These are phyloP conservation scores for Scheffersomyces titani DNA, from an alignment of 1,139 yeast species.

Conservation along the genomic window DNA sequence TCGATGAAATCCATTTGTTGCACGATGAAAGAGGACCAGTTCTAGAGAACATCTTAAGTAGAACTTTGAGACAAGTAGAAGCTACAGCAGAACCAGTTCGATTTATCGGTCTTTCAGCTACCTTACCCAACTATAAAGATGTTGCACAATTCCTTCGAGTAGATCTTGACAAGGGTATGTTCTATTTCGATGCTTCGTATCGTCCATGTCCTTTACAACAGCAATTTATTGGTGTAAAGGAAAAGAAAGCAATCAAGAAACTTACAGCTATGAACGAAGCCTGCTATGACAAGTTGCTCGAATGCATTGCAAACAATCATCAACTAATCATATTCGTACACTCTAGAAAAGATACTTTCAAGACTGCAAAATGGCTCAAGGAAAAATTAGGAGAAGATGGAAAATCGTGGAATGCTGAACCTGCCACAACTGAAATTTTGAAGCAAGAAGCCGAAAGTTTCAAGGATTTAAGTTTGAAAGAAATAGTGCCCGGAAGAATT, in stretches of 20 bases:
- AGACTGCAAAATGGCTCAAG: constrained; percentile 75
- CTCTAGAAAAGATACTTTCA: constrained; percentile 86
- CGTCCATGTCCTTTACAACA: constrained; percentile 95
- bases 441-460: constrained; percentile 62
- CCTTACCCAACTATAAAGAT: constrained; percentile 86
- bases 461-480: constrained; percentile 56
- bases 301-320: constrained; percentile 57
- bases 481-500: constrained; percentile 68
- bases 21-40: constrained; percentile 98
- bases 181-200: constrained; percentile 78
- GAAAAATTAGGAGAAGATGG: constrained; percentile 63
- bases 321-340: constrained; percentile 91
- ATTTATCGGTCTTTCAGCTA: constrained; percentile 88
- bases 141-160: constrained; percentile 84
- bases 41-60: constrained; percentile 79
- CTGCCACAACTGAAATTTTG: constrained; percentile 62
- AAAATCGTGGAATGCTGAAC: constrained; percentile 51
- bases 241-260: constrained; percentile 77
- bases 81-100: constrained; percentile 53
- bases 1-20: constrained; percentile 90
- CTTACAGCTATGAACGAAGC: constrained; percentile 87
- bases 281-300: constrained; percentile 79
- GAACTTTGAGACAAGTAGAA: constrained; percentile 58
- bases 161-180: constrained; percentile 56
- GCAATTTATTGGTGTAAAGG: constrained; percentile 85